phyloP scores from a whole-genome alignment of 805 yeast species.

The Candida quercuum region DNA sequence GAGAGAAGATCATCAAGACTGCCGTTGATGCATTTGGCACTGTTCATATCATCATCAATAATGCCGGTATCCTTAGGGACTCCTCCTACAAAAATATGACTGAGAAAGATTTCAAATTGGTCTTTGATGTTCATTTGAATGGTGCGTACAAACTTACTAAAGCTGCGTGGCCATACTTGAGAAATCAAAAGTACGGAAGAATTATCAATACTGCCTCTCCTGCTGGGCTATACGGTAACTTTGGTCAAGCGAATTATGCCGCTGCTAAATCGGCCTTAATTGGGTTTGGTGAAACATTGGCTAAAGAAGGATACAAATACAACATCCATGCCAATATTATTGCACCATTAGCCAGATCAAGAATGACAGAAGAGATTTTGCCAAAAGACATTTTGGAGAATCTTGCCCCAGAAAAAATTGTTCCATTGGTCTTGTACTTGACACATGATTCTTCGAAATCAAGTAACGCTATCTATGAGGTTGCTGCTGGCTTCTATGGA shows the following conservation, averaged over 20 bases:
- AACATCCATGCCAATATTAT: constrained; percentile 82
- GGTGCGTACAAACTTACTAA: constrained; percentile 83
- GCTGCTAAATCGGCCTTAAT: constrained; percentile 89
- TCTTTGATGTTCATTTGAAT: constrained; percentile 80
- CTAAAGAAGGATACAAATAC: constrained; percentile 86
- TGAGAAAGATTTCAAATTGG: constrained; percentile 71
- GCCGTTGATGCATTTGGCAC: constrained; percentile 85
- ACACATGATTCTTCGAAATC: constrained; percentile 60
- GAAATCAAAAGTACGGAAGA: constrained; percentile 82
- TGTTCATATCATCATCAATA: constrained; percentile 84
- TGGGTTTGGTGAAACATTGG: constrained; percentile 90
- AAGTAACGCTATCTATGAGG: constrained; percentile 78
- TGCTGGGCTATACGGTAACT: constrained; percentile 94
- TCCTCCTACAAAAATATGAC: constrained; percentile 82
- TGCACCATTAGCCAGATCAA: constrained; percentile 92
- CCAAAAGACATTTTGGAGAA: constrained; percentile 81
- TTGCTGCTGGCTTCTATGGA: constrained; percentile 90
- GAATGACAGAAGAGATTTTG: constrained; percentile 90
- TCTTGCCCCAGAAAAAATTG: constrained; percentile 81
- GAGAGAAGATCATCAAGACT: constrained; percentile 78
- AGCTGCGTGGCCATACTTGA: constrained; percentile 91
- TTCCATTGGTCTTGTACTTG: constrained; percentile 84
- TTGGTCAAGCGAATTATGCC: constrained; percentile 94
- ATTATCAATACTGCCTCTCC: constrained; percentile 93
- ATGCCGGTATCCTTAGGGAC: constrained; percentile 94